Base-by-base conservation (phyloP, 208 protist species). In the Lotmaria passim region DNA sequence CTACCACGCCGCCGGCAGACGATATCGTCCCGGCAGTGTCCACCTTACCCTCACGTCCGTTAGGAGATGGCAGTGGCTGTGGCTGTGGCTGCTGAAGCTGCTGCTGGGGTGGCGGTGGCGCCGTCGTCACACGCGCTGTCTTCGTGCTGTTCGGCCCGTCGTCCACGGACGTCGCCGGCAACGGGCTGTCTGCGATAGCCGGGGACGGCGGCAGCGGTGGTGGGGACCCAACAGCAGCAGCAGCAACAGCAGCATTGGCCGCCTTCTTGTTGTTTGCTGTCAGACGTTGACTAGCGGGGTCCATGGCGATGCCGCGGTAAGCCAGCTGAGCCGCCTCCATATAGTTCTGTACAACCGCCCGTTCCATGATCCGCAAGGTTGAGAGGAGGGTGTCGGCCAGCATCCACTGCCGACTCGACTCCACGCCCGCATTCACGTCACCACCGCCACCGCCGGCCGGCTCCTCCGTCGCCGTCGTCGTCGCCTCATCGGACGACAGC, bases 331-430 rank as follows among this genome's bases (percentile, higher is more conserved):
- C 59, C n/a, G 81, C 71, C 66, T 97, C 88, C 79, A 92, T 85
- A 36, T 78, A 87, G 70, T 97, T 97, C 67, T 96, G 89, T 65
- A 97, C 91, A 14, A 97, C 88, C n/a, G 79, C 89, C 26, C 93
- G 91, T 76, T 97, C 93, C 88, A 96, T 95, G 19, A 97, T 68
- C 15, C 87, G 88, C 36, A 97, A 73, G 26, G 82, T 94, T 4
- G 92, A 86, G 7, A 95, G 59, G 14, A 97, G 51, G 31, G 88
- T 88, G 39, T 94, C 87, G 0, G 91, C 69, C 51, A 93, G 79
- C 77, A 97, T 87, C 91, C 93, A 97, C 28, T 59, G 74, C 62
- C 72, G 46, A 7, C 10, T 50, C 33, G 69, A 34, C n/a, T 43
- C 71, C 17, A 63, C 53, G 2, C 46, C 31, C 24, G 44, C 52